Base-by-base conservation (phyloP, 2,329 filamentous ascomycete species). In the Corinectria fuckeliana region DNA sequence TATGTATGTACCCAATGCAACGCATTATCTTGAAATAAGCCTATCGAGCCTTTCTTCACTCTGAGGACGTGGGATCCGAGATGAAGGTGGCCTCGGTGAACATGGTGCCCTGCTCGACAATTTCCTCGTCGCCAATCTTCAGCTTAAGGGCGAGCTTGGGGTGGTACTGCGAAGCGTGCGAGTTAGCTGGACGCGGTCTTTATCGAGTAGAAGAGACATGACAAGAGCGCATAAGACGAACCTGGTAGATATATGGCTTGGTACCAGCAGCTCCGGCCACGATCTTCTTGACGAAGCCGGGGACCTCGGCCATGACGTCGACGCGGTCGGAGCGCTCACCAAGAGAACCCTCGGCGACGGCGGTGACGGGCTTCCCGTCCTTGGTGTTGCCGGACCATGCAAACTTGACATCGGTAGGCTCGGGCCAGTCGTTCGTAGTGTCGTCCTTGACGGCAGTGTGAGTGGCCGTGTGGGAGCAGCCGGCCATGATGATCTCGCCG, bases 71-170 rank as follows among this genome's bases (percentile, higher is more conserved):
- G 68, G 74, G 77, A 63, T 80, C 89, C 51, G 90, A 93, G 78
- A 99, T 96, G 80, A 98, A 99, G n/a, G 93, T 97, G 3, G 95
- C 93, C 80, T 99, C 95, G 57, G 86, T 87, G 78, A 96, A 96
- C 54, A 96, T 78, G 45, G 79, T 81, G 47, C 95, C 95, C 72
- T 93, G 82, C 76, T 98, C 94, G 16, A 83, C 81, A 62, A 88
- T 85, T 70, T 93, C 90, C 70, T 91, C 83, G 58, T 93, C 93
- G 48, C 91, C 93, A 64, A 94, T 83, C 78, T 93, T 95, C 69
- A 99, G 72, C 82, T 95, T 94, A 68, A 99, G 80, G 14, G 85
- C 86, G 57, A 92, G 76, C 65, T 83, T 83, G 32, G 91, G 90
- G 16, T 83, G 83, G 77, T 89, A 98, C 90, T 97, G 65, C n/a